Base-by-base conservation (phyloP, 768 basidiomycete genomes). In the Termitomyces sp. region DNA sequence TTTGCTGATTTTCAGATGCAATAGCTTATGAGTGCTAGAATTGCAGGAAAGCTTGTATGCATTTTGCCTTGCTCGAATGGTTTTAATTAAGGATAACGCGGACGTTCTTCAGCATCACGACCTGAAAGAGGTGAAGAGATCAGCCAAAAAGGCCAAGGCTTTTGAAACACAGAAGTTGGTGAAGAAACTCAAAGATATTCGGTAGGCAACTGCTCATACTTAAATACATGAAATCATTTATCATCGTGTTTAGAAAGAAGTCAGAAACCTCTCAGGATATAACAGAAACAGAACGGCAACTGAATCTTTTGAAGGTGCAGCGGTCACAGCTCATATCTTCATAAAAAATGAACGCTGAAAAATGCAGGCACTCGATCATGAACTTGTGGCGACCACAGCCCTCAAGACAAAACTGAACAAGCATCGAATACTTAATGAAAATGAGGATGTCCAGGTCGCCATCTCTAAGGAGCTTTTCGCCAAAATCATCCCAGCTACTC, bases 151-250 rank as follows among this genome's bases (percentile, higher is more conserved):
- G 65, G 87, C 89, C 10, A 91, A 85, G 67, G 73, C 81, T 0
- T 90, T 91, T 59, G 94, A 96, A 73, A 83, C 82, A 0, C 90
- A 87, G 69, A 89, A 87, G 67, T 71, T 88, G n/a, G 80, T 94
- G 57, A 95, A 93, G 76, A 86, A 83, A 70, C 73, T 95, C 29
- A 93, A 90, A 69, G 79, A 76, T 25, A 69, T 86, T 29, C 75
- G 88, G 90, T 90, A 60, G 50, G 75, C 5, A 27, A 12, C 17
- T 16, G 34, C 10, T 27, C n/a, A 1, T 54, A 35, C 35, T 23
- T 6, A 35, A 42, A 6, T 19, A 31, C 42, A 44, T 32, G 17
- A 16, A 44, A 3, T 23, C 32, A 23, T 25, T 43, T 9, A 47
- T 7, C 21, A 23, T 4, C n/a, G 14, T 25, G 19, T 7, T 23